A percentile compares a stretch with the other conserved stretches of the same genome.
Evolutionary conservation across 1,284 basidiomycete species (phyloP).

Genomic region (Gomphus sp.): DNA sequence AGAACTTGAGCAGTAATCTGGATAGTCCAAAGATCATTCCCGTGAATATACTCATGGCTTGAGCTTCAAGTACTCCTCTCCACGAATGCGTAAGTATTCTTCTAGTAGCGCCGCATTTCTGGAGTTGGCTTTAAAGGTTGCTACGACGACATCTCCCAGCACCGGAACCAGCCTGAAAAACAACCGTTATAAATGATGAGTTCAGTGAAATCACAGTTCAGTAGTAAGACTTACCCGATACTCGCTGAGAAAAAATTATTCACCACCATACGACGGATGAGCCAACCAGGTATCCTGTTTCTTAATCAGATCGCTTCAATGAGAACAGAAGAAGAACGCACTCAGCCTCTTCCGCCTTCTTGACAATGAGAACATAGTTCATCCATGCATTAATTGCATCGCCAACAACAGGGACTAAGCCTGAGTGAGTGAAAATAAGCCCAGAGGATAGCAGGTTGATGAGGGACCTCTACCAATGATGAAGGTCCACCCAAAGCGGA

Average conservation of each 20-base stretch:
- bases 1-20: background rate
- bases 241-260: constrained; percentile 72
- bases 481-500: constrained; percentile 85
- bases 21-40: constrained; percentile 23
- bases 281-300: constrained; percentile 53
- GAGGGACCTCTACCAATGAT: constrained; percentile 43
- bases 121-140: constrained; percentile 79
- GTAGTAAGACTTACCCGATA: constrained; percentile 36
- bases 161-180: constrained; percentile 51
- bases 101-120: constrained; percentile 75
- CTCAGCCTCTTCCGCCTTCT: constrained; percentile 68
- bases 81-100: constrained; percentile 61
- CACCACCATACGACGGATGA: constrained; percentile 64
- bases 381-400: constrained; percentile 56
- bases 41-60: constrained; percentile 24
- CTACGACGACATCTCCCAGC: constrained; percentile 72
- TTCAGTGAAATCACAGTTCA: constrained; percentile 13
- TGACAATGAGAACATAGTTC: constrained; percentile 74
- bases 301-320: background rate
- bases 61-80: constrained; percentile 52
- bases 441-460: background rate
- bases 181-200: constrained; percentile 8
- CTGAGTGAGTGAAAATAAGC: constrained; percentile 21
- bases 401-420: constrained; percentile 67
- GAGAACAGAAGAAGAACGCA: constrained; percentile 15